Conservation (phyloP, 768 basidiomycete genomes). For the Agaricus blazei region DNA sequence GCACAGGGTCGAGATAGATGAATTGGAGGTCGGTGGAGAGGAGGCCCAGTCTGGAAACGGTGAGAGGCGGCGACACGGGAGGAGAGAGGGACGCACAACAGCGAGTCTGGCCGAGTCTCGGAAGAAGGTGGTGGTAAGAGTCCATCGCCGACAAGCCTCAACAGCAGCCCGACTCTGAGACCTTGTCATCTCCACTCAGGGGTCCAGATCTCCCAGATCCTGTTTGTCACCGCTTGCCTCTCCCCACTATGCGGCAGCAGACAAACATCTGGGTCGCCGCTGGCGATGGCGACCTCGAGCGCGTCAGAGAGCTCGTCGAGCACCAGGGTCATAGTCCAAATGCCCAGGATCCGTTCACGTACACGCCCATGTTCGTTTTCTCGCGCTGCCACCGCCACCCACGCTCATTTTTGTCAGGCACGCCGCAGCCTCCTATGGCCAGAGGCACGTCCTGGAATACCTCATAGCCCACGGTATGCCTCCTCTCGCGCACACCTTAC, state of each 20-base stretch:
- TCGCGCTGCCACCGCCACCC: constrained; percentile 10
- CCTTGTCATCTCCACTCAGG: constrained; percentile 9
- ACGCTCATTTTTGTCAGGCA: constrained; percentile 49
- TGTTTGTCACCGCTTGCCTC: constrained; percentile 20
- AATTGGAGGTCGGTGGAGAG: constrained; percentile 72
- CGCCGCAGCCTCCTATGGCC: constrained; percentile 91
- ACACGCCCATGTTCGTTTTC: constrained; percentile 69
- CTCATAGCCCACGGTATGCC: constrained; percentile 62
- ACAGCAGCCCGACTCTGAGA: constrained; percentile 8
- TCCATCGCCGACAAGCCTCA: constrained; percentile 10
- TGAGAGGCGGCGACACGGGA: constrained; percentile 14
- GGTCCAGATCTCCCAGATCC: constrained; percentile 10
- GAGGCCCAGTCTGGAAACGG: constrained; percentile 69
- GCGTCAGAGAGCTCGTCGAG: constrained; percentile 64
- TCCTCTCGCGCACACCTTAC: not conserved
- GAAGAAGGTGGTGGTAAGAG: constrained; percentile 23
- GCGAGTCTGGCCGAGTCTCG: constrained; percentile 66
- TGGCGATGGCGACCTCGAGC: constrained; percentile 79
- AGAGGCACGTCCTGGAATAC: constrained; percentile 69
- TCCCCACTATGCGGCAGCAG: constrained; percentile 12
- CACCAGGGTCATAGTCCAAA: constrained; percentile 53
- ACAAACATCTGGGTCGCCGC: constrained; percentile 94
- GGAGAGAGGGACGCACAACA: constrained; percentile 50
- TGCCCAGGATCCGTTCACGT: constrained; percentile 63
- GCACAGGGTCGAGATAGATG: constrained; percentile 80